phyloP scores from a whole-genome alignment of 352 stramenopile species.

The Globisporangium nagaii region DNA sequence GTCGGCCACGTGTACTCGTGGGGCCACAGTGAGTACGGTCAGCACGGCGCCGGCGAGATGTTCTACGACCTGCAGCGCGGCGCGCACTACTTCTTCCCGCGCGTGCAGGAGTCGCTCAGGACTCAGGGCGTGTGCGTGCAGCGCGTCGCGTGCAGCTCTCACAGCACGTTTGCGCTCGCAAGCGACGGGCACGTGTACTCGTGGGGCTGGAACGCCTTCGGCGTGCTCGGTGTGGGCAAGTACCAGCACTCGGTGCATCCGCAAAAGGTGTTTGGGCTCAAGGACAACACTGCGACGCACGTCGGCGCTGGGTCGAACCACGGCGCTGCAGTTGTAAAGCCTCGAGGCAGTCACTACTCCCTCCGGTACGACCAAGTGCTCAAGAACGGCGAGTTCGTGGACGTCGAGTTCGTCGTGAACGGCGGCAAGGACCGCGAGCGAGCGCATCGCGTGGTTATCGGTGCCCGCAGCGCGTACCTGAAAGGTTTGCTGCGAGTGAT shows the following conservation, averaged over 20 bases:
- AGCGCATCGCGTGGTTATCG: constrained; percentile 49
- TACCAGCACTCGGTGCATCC: constrained; percentile 68
- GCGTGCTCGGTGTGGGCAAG: constrained; percentile 69
- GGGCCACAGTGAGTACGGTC: constrained; percentile 81
- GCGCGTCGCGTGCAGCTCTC: constrained; percentile 52
- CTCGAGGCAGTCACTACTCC: constrained; percentile 57
- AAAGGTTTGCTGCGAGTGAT: constrained; percentile 47
- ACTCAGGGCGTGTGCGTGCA: constrained; percentile 26
- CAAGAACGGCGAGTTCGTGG: constrained; percentile 39
- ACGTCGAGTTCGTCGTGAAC: constrained; percentile 43
- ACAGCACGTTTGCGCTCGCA: constrained; percentile 67
- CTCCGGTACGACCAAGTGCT: constrained; percentile 56
- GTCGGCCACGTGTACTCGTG: constrained; percentile 64
- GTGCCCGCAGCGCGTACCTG: constrained; percentile 56
- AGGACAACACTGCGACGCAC: constrained; percentile 46
- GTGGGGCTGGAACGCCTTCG: constrained; percentile 87
- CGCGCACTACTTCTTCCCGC: constrained; percentile 71
- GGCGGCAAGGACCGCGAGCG: constrained; percentile 16
- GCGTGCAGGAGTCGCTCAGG: constrained; percentile 46
- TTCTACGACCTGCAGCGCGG: constrained; percentile 68
- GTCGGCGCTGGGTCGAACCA: constrained; percentile 70
- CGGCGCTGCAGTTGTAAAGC: constrained; percentile 43
- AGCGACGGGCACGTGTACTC: constrained; percentile 58
- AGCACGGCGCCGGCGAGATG: constrained; percentile 62
- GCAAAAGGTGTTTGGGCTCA: constrained; percentile 51